These are phyloP conservation scores for Mesotaenium endlicherianum DNA, from an alignment of 139 green algal genomes.

Conservation along the genomic window DNA sequence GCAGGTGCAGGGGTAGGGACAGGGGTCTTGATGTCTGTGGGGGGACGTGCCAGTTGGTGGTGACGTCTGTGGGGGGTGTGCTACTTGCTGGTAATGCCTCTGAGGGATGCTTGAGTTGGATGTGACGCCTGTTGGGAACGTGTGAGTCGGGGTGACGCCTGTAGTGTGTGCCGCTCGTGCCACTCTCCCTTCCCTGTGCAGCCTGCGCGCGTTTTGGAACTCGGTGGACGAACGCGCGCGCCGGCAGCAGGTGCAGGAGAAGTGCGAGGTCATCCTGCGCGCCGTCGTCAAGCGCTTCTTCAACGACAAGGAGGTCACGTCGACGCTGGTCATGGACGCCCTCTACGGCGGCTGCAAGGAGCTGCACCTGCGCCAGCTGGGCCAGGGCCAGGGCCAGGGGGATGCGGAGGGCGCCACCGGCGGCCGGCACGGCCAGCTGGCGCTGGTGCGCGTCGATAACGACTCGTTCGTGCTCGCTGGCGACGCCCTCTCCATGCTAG, in stretches of 20 bases:
- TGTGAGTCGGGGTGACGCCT: too few species aligned
- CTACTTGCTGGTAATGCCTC: too few species aligned
- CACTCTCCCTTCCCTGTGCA: background rate
- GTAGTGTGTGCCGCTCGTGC: too few species aligned
- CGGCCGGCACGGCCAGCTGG: too few species aligned
- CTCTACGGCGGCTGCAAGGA: constrained; percentile 83
- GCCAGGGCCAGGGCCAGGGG: background rate
- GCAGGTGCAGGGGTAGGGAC: too few species aligned
- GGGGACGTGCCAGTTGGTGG: too few species aligned
- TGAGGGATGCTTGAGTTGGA: too few species aligned
- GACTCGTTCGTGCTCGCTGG: constrained; percentile 61
- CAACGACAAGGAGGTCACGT: constrained; percentile 98
- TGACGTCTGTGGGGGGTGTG: too few species aligned
- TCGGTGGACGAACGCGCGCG: constrained; percentile 40
- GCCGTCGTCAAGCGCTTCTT: constrained; percentile 94
- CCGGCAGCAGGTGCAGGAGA: constrained; percentile 59
- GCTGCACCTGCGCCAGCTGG: constrained; percentile 65
- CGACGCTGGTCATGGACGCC: constrained; percentile 96
- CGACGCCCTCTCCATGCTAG: constrained; percentile 63
- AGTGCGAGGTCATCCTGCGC: constrained; percentile 77
- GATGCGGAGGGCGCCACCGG: background rate
- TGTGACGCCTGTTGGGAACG: too few species aligned
- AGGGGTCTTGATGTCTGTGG: too few species aligned
- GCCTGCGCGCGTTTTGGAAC: constrained; percentile 41
- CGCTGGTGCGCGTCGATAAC: constrained; percentile 53